These are phyloP conservation scores for Fomitiporia mediterranea DNA, from an alignment of 1,284 basidiomycete genomes.

Conservation along the genomic window DNA sequence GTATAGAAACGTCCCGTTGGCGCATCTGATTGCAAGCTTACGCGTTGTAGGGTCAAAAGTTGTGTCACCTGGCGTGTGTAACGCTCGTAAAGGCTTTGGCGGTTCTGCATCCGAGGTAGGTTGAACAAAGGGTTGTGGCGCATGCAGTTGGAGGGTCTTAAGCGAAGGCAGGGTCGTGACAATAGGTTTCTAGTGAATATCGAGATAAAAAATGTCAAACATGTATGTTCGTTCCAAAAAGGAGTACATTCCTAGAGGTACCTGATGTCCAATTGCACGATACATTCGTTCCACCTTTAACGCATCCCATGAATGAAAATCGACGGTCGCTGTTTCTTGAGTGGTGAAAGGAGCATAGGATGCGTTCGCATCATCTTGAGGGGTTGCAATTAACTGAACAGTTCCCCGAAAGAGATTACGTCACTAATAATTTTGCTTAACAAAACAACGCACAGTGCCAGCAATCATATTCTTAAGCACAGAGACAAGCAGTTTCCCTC, in stretches of 20 bases:
- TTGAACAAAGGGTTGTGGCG: conserved; percentile 27
- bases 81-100: conserved; percentile 23
- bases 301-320: conserved; percentile 58
- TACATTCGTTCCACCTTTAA: conserved; percentile 51
- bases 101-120: conserved; percentile 17
- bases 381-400: conserved; percentile 39
- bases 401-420: not conserved
- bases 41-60: conserved; percentile 36
- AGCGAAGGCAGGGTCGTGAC: conserved; percentile 39
- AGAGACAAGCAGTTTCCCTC: conserved; percentile 67
- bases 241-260: conserved; percentile 25
- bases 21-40: conserved; percentile 47
- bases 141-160: conserved; percentile 46
- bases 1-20: conserved; percentile 41
- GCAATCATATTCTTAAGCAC: conserved; percentile 60
- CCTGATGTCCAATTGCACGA: conserved; percentile 74
- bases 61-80: conserved; percentile 37
- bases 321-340: conserved; percentile 46
- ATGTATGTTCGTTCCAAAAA: not conserved
- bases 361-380: conserved; percentile 41
- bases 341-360: conserved; percentile 62
- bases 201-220: not conserved
- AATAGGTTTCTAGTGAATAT: conserved; percentile 39
- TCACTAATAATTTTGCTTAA: not conserved
- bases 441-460: conserved; percentile 42